A percentile compares a stretch with the other conserved stretches of the same genome.
Evolutionary conservation across 129 eudicot genomes (phyloP).

Genomic region (Silybum marianum): DNA sequence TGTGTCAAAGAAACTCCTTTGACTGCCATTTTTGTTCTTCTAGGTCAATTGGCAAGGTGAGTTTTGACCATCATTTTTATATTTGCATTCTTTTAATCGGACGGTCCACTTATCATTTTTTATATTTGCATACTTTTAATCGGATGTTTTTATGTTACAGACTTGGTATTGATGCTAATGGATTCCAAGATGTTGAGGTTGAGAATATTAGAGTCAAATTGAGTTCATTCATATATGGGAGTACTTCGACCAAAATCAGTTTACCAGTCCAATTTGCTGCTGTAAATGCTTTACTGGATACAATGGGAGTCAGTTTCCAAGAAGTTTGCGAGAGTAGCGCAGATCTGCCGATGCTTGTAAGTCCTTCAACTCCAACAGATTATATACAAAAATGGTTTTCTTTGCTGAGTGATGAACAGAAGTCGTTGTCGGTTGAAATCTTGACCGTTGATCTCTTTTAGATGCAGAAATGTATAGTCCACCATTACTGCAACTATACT

Average conservation of each 20-base stretch:
- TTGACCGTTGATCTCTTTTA: slow-evolving; percentile 28
- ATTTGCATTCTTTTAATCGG: too few species aligned
- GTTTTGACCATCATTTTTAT: not conserved
- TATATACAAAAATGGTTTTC: slow-evolving; percentile 57
- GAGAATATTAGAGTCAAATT: slow-evolving; percentile 48
- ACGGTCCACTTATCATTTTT: not conserved
- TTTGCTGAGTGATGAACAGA: slow-evolving; percentile 56
- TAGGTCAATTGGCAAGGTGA: slow-evolving; percentile 83
- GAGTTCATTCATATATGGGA: slow-evolving; percentile 40
- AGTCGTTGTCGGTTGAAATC: slow-evolving; percentile 38
- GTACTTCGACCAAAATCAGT: slow-evolving; percentile 22
- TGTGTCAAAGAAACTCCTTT: slow-evolving; percentile 38
- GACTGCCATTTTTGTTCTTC: slow-evolving; percentile 57
- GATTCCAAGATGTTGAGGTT: slow-evolving; percentile 55
- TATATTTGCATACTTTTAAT: not conserved
- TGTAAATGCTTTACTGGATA: slow-evolving; percentile 56
- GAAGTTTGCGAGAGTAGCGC: slow-evolving; percentile 42
- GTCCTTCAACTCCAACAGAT: slow-evolving; percentile 30
- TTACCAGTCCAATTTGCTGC: slow-evolving; percentile 50
- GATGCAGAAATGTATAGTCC: slow-evolving; percentile 18
- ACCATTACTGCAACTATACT: slow-evolving; percentile 1
- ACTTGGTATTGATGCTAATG: slow-evolving; percentile 56
- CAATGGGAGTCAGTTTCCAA: slow-evolving; percentile 45
- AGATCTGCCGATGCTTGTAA: slow-evolving; percentile 23
- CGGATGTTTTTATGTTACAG: slow-evolving; percentile 37